Base-by-base conservation (phyloP, 2,329 filamentous ascomycete species). In the Ilyonectria destructans region DNA sequence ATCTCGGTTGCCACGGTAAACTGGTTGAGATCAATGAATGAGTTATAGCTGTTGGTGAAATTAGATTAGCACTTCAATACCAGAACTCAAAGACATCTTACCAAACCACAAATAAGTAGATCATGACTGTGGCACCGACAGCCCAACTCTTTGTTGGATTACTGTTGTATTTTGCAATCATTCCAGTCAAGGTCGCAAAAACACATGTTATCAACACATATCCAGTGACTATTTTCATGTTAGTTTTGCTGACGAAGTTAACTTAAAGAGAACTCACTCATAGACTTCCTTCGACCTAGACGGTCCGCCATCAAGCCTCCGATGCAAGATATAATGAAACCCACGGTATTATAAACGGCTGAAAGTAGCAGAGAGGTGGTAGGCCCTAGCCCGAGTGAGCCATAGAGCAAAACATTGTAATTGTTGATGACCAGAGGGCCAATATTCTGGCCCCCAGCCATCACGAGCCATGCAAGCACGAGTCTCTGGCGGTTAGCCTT, bases 381-480 rank as follows among this genome's bases (percentile, higher is more conserved):
- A 13, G 58, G 5, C 26, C 58, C 58, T 2, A 60, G 43, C 45
- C 58, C 58, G 7, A 60, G 58, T 35, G 58, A 60, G 10, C 58
- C 29, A 13, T 60, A 60, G 17, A 60, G 43, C 19, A 60, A 31
- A 5, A 60, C 58, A 23, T 60, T 60, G 31, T 60, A 60, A 46
- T 60, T 60, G 58, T 60, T 60, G 31, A 60, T 60, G 43, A 60
- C 58, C 17, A 60, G 31, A 7, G 58, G 58, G n/a, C 58, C 58
- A 35, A 60, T 60, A 29, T 60, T 60, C 17, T 60, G 58, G 29
- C 58, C 58, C 29, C 58, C 58, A 8, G 52, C 58, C 58, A 60
- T 60, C 5, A 60, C 46, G n/a, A 60, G 58, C 58, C 58, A 60
- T 52, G 45, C 58, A 29, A 60, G 58, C 9, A 60, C 26, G 19